Base-by-base conservation (phyloP, 1,139 yeast genomes). In the Blastobotrys proliferans region DNA sequence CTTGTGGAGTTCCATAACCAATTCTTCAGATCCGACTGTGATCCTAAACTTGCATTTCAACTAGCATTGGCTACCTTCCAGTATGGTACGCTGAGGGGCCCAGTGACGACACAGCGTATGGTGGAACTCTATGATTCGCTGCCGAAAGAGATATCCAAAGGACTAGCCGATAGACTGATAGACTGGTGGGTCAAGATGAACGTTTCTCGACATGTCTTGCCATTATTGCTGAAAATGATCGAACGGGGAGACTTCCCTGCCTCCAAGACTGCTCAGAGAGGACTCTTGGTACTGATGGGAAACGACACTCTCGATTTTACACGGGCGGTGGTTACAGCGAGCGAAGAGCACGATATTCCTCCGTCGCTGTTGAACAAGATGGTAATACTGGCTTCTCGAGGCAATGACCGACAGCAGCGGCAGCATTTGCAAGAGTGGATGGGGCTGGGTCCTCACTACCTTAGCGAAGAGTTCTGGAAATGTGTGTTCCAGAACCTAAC, bases 401-500 rank as follows among this genome's bases (percentile, higher is more conserved):
- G 19, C 26, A 6, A 4, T n/a, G 11, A 20, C 2, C n/a, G 20
- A 6, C 41, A 38, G 14, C 8, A 2, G 4, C n/a, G n/a, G n/a
- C 11, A 4, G 3, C 34, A 40, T n/a, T 13, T 40, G 4, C 3
- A 18, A 21, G 34, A 27, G 22, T 34, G 27, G 24, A 20, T 25
- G 28, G 34, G 27, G 17, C 29, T 40, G 3, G 22, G 18, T 14
- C n/a, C 14, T 2, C 14, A 27, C 9, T 40, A 33, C 22, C 38
- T 32, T 4, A 11, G 6, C 18, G 26, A 40, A 11, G 43, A 33
- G 11, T 40, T 40, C 17, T 40, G 43, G 43, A 18, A 27, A 17
- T 6, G 4, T 2, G 38, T 30, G 13, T 13, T 40, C 3, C 8
- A 24, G 13, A 10, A 34, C n/a, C 26, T 27, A 8, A 9, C 16